Base-by-base conservation (phyloP, 768 basidiomycete genomes). In the Phallus indusiatus region DNA sequence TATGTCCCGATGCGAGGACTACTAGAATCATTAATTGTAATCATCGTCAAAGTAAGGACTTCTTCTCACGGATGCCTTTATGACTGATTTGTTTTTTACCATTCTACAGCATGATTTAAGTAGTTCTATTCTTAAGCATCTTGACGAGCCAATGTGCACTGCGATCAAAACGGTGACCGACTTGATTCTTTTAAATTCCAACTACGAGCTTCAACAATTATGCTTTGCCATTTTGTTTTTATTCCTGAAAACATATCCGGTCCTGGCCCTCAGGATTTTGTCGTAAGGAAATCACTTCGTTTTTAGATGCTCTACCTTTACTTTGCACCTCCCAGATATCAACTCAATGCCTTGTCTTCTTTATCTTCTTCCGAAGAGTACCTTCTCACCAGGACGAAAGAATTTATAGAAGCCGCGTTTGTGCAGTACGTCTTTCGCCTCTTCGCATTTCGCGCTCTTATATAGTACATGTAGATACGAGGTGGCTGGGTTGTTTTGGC, bases 191-290 rank as follows among this genome's bases (percentile, higher is more conserved):
- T 70, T 74, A 47, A 78, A 84, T 42, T 69, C 84, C 53, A 83
- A 80, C 65, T 83, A 85, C 54, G 88, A 90, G 64, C 64, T 86
- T 28, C 81, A 84, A 8, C 85, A 86, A 62, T 70, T 88, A 8
- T 76, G 81, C 17, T 67, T 90, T 49, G 81, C 84, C 2, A 76
- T 78, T 9, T 74, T 78, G 18, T 83, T 85, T 59, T 78, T 81
- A 4, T 85, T 82, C 61, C 77, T 88, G 60, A 84, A 81, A 62
- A 72, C 77, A 61, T 86, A 82, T 72, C 76, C 81, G 35, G 68
- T 72, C 8, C 72, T 81, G 37, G 75, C 80, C 57, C 79, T 81
- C 22, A 72, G 76, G 46, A 73, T 83, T 59, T 69, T 86, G 17
- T 75, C 78, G 84, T 83, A 66, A 55, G 80, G 70, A n/a, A 47